Conservation (phyloP, 1,284 basidiomycete species). For the Sutorius eximius region DNA sequence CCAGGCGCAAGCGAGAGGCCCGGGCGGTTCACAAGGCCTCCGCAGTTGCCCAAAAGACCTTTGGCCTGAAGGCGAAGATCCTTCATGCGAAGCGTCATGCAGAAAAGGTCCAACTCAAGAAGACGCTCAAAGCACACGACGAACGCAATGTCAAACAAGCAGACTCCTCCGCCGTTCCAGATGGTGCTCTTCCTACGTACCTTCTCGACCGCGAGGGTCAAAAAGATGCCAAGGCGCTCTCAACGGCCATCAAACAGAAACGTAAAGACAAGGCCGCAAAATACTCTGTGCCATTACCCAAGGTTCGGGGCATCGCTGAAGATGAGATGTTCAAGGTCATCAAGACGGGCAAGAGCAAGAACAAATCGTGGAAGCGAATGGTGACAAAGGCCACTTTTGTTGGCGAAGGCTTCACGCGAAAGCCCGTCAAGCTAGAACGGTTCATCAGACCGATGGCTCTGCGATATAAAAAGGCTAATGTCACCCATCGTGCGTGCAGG, state of each 20-base stretch:
- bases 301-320: slow-evolving; percentile 97
- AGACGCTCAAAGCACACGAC: slow-evolving; percentile 98
- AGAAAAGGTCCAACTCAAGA: slow-evolving; percentile 99
- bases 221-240: slow-evolving; percentile 96
- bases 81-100: slow-evolving; percentile 94
- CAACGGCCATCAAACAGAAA: slow-evolving; percentile 98
- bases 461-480: slow-evolving; percentile 97
- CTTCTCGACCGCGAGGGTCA: slow-evolving; percentile 96
- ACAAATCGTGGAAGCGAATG: slow-evolving; percentile 99
- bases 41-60: slow-evolving; percentile 87
- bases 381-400: slow-evolving; percentile 99
- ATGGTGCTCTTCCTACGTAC: slow-evolving; percentile 91
- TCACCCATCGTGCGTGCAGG: slow-evolving; percentile 88
- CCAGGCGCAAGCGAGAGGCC: slow-evolving; percentile 91
- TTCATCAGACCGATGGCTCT: slow-evolving; percentile 98
- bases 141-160: slow-evolving; percentile 97
- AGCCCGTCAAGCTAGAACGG: slow-evolving; percentile 98
- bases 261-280: slow-evolving; percentile 99
- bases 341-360: slow-evolving; percentile 96
- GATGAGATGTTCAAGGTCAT: slow-evolving; percentile 99
- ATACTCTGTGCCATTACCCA: slow-evolving; percentile 94
- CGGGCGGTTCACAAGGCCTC: slow-evolving; percentile 89
- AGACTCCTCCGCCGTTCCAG: slow-evolving; percentile 77
- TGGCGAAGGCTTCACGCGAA: slow-evolving; percentile 96
- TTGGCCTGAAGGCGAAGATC: slow-evolving; percentile 97